Percentiles rank a stretch among this genome's conserved stretches.
Conservation (phyloP, 768 basidiomycete species). For the Collybia nuda region DNA sequence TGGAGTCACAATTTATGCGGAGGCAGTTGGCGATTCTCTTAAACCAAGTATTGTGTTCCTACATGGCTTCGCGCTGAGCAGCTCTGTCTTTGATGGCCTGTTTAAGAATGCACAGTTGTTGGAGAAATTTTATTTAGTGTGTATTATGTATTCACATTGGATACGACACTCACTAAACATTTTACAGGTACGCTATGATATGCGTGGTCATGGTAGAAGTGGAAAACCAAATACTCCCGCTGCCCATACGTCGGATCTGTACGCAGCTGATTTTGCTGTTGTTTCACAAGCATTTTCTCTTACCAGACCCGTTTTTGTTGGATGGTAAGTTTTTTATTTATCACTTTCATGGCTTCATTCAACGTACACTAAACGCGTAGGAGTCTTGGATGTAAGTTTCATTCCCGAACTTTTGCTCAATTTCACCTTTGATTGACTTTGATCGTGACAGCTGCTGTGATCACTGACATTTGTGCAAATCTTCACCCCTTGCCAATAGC, state of each 20-base stretch:
- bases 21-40: constrained; percentile 10
- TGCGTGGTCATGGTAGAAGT: constrained; percentile 32
- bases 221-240: constrained; percentile 26
- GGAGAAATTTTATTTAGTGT: constrained; percentile 9
- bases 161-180: too few relatives aligned
- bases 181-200: constrained; percentile 31
- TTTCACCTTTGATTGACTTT: too few relatives aligned
- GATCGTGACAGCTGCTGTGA: constrained; percentile 22
- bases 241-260: constrained; percentile 24
- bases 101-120: constrained; percentile 9
- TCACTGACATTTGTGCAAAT: constrained; percentile 22
- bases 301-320: constrained; percentile 25
- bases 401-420: too few relatives aligned
- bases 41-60: constrained; percentile 12
- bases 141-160: too few relatives aligned
- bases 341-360: neutral
- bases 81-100: constrained; percentile 9
- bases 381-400: constrained; percentile 2
- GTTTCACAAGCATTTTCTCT: constrained; percentile 28
- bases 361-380: neutral
- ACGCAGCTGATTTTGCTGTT: constrained; percentile 31
- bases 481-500: constrained; percentile 24
- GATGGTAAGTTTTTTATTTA: constrained; percentile 25
- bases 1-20: constrained; percentile 11
- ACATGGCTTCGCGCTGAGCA: constrained; percentile 10